phyloP scores from a whole-genome alignment of 176 grass and related monocot species.

The Pharus latifolius region DNA sequence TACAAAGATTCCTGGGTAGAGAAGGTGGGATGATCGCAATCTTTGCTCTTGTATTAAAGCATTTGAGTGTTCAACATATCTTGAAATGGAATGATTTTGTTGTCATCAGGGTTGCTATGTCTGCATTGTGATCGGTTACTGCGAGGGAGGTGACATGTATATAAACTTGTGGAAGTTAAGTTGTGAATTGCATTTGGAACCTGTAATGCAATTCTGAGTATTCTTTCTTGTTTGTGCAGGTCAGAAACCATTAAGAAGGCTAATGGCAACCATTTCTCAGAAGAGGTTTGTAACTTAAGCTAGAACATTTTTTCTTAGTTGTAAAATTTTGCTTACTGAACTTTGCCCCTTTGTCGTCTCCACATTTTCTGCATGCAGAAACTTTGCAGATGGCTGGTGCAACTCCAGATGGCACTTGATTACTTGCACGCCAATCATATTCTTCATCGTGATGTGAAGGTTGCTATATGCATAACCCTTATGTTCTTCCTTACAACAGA shows the following conservation, averaged over 20 bases:
- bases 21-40: constrained; percentile 51
- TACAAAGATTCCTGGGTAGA: constrained; percentile 97
- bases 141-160: constrained; percentile 96
- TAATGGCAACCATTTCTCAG: constrained; percentile 58
- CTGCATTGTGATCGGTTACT: constrained; percentile 90
- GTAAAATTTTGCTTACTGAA: constrained; percentile 1
- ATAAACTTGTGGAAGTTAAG: constrained; percentile 14
- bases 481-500: not conserved
- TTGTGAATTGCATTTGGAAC: constrained; percentile 2
- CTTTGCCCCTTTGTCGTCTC: not conserved
- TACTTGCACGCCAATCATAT: constrained; percentile 89
- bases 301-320: not conserved
- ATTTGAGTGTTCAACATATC: constrained; percentile 8
- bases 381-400: constrained; percentile 77
- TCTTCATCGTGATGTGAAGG: constrained; percentile 96
- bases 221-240: constrained; percentile 30
- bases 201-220: not conserved
- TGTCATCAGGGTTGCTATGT: constrained; percentile 79
- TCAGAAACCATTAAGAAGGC: constrained; percentile 81
- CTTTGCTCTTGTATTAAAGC: not conserved
- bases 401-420: constrained; percentile 86
- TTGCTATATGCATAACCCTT: constrained; percentile 9
- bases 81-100: constrained; percentile 8
- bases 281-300: constrained; percentile 57
- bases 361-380: constrained; percentile 39